phyloP scores from a whole-genome alignment of 257 asterid species.

The Cordia subcordata region DNA sequence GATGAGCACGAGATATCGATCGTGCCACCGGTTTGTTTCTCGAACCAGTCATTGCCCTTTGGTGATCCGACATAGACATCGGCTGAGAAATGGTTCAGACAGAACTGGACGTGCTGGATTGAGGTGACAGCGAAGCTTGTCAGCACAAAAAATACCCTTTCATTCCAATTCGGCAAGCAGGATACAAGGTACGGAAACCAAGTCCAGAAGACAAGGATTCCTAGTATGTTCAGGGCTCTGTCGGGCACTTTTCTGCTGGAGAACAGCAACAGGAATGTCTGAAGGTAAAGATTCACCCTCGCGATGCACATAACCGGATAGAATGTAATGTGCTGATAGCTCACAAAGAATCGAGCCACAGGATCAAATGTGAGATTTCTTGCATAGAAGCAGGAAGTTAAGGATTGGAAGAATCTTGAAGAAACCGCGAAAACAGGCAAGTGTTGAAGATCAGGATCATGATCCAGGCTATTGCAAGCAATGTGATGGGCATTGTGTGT shows the following conservation, averaged over 20 bases:
- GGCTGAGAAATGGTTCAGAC: constrained; percentile 40
- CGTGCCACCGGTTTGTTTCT: constrained; percentile 38
- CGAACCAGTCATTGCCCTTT: constrained; percentile 38
- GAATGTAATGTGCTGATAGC: constrained; percentile 35
- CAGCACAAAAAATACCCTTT: constrained; percentile 31
- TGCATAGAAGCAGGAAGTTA: constrained; percentile 27
- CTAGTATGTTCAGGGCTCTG: constrained; percentile 33
- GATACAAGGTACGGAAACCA: constrained; percentile 39
- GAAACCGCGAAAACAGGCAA: constrained; percentile 35
- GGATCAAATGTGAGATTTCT: constrained; percentile 34
- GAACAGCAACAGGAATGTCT: constrained; percentile 32
- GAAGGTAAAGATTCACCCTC: constrained; percentile 36
- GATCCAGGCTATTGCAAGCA: constrained; percentile 41
- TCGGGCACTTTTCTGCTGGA: constrained; percentile 32
- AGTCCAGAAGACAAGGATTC: constrained; percentile 39
- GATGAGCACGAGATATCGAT: constrained; percentile 39
- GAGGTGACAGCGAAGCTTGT: constrained; percentile 31
- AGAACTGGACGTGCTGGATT: constrained; percentile 39
- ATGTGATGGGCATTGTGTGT: constrained; percentile 47
- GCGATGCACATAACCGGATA: constrained; percentile 40
- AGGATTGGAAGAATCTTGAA: constrained; percentile 18
- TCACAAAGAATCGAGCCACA: constrained; percentile 29
- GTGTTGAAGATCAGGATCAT: constrained; percentile 47
- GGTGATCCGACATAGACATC: constrained; percentile 38
- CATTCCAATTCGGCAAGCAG: constrained; percentile 34